A percentile compares a stretch with the other conserved stretches of the same genome.
phyloP scores from a whole-genome alignment of 805 yeast species.

The Cyberlindnera amylophila region DNA sequence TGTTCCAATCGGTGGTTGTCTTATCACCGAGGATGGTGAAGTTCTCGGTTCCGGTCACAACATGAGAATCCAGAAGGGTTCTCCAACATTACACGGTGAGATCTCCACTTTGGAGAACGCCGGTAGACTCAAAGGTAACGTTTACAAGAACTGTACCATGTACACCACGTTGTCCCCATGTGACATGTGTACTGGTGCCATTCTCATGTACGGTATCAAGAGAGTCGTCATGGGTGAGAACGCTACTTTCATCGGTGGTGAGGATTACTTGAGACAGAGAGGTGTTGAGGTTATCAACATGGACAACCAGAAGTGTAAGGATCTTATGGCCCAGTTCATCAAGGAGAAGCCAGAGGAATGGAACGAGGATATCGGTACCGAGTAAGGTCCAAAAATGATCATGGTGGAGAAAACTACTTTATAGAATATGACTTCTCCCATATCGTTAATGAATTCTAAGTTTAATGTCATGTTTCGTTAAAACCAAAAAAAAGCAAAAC shows the following conservation, averaged over 20 bases:
- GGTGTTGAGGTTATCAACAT: conserved; percentile 72
- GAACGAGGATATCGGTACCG: conserved; percentile 74
- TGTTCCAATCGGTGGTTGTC: conserved; percentile 80
- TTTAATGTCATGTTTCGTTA: no score
- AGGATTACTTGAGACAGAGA: conserved; percentile 58
- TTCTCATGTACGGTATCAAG: conserved; percentile 80
- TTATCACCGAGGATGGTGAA: conserved; percentile 70
- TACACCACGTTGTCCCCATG: conserved; percentile 94
- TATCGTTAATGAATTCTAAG: neutral
- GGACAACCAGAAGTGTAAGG: conserved; percentile 57
- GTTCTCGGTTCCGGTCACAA: conserved; percentile 89
- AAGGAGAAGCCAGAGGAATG: conserved; percentile 72
- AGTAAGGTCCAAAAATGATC: no score
- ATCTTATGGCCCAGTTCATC: conserved; percentile 75
- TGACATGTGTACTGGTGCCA: conserved; percentile 93
- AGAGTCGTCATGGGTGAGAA: conserved; percentile 91
- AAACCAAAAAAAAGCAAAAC: no score
- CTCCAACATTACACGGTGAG: conserved; percentile 90
- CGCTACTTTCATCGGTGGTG: conserved; percentile 78
- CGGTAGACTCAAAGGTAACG: conserved; percentile 78
- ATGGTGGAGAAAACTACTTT: no score
- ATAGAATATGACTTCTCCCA: no score
- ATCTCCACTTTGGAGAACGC: conserved; percentile 86
- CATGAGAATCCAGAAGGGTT: conserved; percentile 77
- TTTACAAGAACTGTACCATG: conserved; percentile 77